Evolutionary conservation across 169 alveolate species (phyloP), one percentile per base, ranked within the genome.

Genomic region (Plasmodium berghei): DNA sequence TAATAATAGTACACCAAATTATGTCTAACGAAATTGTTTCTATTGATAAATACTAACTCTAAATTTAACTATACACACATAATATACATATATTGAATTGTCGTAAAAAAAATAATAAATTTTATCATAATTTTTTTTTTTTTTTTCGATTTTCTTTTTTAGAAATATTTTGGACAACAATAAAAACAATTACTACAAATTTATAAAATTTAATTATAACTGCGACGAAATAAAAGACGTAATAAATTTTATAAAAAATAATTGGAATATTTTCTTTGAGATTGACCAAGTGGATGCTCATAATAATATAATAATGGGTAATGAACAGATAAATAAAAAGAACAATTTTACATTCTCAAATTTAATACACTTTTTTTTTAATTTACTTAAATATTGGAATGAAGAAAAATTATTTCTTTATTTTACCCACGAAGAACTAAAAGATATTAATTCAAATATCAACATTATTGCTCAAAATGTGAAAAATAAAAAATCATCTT

Each of bases 181-280:
- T 42, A 56, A 83, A 56, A 40, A 69, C 10, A 62, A 83, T 56
- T 83, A 83, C 52, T 46, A 52, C 63, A 40, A 34, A 34, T 83
- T 56, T 26, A 69, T 83, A 34, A 69, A 56, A 49, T 22, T 14
- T 24, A 52, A 66, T 34, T 83, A 67, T 66, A 83, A 70, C 54
- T 83, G 62, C 18, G 90, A 83, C 48, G 90, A 83, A 10, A 22
- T 83, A 22, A 66, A 59, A n/a, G 61, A 69, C 9, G 10, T 83
- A 22, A 61, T 83, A 24, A 14, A 9, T 61, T 48, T 83, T 10
- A 83, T 83, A 5, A 67, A 62, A 18, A 52, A 72, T 56, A 67
- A 83, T 2, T 42, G 72, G 90, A 59, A 55, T 16, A 18, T 24
- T 2, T 42, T 83, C 9, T 64, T 80, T 8, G 72, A 72, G 20